Conservation (phyloP, 495 filamentous ascomycete genomes). For the Penicillium steckii region DNA sequence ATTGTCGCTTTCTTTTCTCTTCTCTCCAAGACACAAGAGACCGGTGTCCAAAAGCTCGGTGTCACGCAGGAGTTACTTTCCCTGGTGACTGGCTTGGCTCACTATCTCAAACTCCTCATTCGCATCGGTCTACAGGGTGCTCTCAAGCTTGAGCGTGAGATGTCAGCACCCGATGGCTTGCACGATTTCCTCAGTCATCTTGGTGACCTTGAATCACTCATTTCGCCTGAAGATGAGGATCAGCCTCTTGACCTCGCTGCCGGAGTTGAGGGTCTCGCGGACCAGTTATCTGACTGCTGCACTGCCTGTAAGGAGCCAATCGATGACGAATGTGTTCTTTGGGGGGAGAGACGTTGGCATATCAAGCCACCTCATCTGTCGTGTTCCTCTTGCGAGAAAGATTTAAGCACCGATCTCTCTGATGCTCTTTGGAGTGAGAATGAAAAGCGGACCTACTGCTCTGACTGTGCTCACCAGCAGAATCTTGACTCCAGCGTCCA, state of each 20-base stretch:
- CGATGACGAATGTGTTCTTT: constrained; percentile 84
- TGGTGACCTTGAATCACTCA: constrained; percentile 66
- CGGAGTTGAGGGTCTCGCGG: constrained; percentile 71
- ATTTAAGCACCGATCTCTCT: constrained; percentile 61
- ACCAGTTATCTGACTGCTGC: constrained; percentile 80
- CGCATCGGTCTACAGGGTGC: constrained; percentile 94
- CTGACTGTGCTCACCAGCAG: constrained; percentile 56
- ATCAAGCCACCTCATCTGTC: constrained; percentile 64
- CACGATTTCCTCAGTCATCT: constrained; percentile 80
- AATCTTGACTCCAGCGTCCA: constrained; percentile 47
- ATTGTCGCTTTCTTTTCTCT: constrained; percentile 97
- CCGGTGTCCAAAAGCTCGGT: constrained; percentile 79
- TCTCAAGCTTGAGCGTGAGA: constrained; percentile 85
- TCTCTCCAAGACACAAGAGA: constrained; percentile 90
- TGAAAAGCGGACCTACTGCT: constrained; percentile 67
- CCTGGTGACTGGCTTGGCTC: constrained; percentile 92
- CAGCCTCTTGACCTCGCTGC: constrained; percentile 69
- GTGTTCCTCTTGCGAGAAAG: constrained; percentile 72
- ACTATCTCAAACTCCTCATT: constrained; percentile 97
- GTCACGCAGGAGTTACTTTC: constrained; percentile 96
- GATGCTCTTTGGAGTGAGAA: constrained; percentile 66
- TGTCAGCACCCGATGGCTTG: constrained; percentile 68
- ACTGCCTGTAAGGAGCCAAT: constrained; percentile 77
- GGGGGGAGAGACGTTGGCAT: constrained; percentile 78
- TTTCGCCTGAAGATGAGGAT: constrained; percentile 58